These are phyloP conservation scores for Ophiostoma montium DNA, from an alignment of 2,329 filamentous ascomycete genomes.

Conservation along the genomic window DNA sequence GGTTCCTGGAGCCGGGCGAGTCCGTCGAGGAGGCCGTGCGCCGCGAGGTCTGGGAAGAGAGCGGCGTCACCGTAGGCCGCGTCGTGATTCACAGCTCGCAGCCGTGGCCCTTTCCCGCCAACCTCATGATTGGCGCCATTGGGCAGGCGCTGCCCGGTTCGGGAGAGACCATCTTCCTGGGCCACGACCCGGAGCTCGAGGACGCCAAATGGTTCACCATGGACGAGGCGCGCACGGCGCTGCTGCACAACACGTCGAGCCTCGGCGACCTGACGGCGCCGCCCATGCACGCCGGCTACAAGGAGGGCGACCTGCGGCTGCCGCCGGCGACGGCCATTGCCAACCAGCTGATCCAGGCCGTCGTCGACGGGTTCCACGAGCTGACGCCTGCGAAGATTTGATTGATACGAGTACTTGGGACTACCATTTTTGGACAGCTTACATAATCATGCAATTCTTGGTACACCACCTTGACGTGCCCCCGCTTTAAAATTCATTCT, in stretches of 20 bases:
- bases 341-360: constrained; percentile 70
- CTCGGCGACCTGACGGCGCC: no score
- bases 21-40: constrained; percentile 74
- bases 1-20: constrained; percentile 76
- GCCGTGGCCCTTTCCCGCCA: constrained; percentile 78
- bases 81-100: constrained; percentile 75
- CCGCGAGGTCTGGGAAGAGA: constrained; percentile 77
- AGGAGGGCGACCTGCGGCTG: constrained; percentile 62
- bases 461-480: no score
- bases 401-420: no score
- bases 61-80: constrained; percentile 59
- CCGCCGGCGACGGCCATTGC: constrained; percentile 86
- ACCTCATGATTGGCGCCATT: constrained; percentile 76
- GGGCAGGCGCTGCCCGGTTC: constrained; percentile 63
- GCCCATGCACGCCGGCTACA: constrained; percentile 48
- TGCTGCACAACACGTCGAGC: constrained; percentile 51
- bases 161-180: constrained; percentile 68
- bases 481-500: constrained; percentile 1
- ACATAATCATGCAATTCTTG: no score
- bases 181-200: constrained; percentile 84
- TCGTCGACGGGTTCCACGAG: constrained; percentile 59
- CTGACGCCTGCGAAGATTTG: constrained; percentile 33
- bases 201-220: constrained; percentile 77
- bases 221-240: constrained; percentile 64
- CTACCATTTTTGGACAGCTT: no score